Conservation (phyloP, 2,329 filamentous ascomycete species). For the Microcyclospora tardicrescens region DNA sequence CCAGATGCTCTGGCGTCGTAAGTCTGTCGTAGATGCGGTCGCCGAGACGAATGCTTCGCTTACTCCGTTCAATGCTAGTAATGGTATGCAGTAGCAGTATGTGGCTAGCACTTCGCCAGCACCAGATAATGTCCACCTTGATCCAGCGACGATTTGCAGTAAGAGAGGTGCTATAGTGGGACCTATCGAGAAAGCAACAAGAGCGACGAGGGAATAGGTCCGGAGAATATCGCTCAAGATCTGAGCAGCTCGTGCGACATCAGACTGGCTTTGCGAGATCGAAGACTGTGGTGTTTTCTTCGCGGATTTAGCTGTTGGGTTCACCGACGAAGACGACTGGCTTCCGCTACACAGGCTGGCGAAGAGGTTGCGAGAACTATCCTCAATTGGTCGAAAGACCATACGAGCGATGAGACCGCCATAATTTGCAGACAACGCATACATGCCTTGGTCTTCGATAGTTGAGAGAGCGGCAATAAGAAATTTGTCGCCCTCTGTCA, state of each 20-base stretch:
- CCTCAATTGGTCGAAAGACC: constrained; percentile 89
- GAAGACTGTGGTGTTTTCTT: constrained; percentile 2
- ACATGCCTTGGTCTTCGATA: constrained; percentile 73
- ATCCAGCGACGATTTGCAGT: constrained; percentile 62
- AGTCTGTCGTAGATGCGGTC: constrained; percentile 61
- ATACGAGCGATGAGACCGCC: constrained; percentile 79
- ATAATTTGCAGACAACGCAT: constrained; percentile 85
- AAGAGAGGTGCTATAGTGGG: constrained; percentile 63
- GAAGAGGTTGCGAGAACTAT: constrained; percentile 82
- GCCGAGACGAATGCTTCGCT: constrained; percentile 86
- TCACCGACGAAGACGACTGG: constrained; percentile 21
- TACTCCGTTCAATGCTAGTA: constrained; percentile 83
- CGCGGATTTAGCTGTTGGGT: constrained; percentile 24
- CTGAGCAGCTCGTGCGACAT: constrained; percentile 27
- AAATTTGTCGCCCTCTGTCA: constrained; percentile 89
- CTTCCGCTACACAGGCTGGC: constrained; percentile 53
- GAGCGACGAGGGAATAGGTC: constrained; percentile 61
- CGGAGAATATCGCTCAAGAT: constrained; percentile 54
- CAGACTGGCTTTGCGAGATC: not conserved
- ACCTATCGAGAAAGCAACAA: constrained; percentile 55
- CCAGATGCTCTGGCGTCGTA: constrained; percentile 66
- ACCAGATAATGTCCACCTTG: constrained; percentile 59
- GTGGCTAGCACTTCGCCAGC: constrained; percentile 60
- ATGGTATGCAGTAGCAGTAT: constrained; percentile 88
- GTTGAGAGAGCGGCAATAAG: constrained; percentile 68